Evolutionary conservation across 1,139 yeast species (phyloP).

Genomic region (Lodderomyces margitis): DNA sequence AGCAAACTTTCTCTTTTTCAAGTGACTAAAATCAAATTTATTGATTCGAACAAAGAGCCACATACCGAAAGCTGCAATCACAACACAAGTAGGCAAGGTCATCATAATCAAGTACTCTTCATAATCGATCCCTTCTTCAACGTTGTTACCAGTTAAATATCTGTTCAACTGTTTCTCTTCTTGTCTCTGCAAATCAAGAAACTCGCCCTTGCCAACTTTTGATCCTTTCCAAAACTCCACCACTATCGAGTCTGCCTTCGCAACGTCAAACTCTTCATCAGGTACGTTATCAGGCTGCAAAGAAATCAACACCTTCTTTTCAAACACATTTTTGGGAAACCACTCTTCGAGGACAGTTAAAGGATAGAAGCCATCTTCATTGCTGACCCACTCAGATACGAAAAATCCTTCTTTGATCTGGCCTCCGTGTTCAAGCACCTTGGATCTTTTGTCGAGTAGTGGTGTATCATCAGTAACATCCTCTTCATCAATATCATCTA

Average conservation of each 20-base stretch:
- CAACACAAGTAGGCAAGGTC: slow-evolving; percentile 70
- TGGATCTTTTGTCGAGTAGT: slow-evolving; percentile 26
- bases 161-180: slow-evolving; percentile 35
- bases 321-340: slow-evolving; percentile 52
- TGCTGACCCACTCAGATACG: slow-evolving; percentile 68
- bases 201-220: slow-evolving; percentile 57
- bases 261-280: slow-evolving; percentile 64
- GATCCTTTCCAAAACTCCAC: slow-evolving; percentile 57
- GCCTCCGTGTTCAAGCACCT: slow-evolving; percentile 41
- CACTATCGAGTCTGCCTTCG: slow-evolving; percentile 48
- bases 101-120: slow-evolving; percentile 66
- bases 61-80: slow-evolving; percentile 60
- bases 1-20: slow-evolving; percentile 50
- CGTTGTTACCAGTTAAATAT: slow-evolving; percentile 36
- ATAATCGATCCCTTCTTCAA: slow-evolving; percentile 58
- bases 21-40: slow-evolving; percentile 48
- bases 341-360: slow-evolving; percentile 59
- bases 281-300: slow-evolving; percentile 67
- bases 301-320: slow-evolving; percentile 52
- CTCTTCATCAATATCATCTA: slow-evolving; percentile 14
- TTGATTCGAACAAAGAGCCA: slow-evolving; percentile 60
- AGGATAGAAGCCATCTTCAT: slow-evolving; percentile 63
- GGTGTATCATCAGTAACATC: slow-evolving; percentile 4
- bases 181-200: slow-evolving; percentile 48
- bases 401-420: slow-evolving; percentile 51